These are phyloP conservation scores for Firmiana major DNA, from an alignment of 345 rosid genomes.

Conservation along the genomic window DNA sequence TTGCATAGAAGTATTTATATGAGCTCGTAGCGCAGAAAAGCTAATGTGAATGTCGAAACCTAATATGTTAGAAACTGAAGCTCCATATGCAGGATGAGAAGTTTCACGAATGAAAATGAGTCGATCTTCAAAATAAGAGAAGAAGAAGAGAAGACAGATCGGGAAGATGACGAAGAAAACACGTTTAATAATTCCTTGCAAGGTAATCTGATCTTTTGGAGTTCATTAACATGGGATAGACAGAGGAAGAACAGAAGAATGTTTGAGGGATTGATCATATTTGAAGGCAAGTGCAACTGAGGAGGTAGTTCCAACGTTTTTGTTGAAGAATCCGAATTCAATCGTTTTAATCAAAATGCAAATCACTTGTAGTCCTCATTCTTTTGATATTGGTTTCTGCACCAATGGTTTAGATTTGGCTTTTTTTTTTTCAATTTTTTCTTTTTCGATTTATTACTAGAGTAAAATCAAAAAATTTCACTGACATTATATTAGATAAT, in stretches of 20 bases:
- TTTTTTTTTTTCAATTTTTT: no score
- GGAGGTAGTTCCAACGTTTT: conserved; percentile 9
- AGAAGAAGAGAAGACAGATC: background rate
- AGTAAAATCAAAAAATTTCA: no score
- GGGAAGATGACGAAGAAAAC: background rate
- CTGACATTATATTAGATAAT: no score
- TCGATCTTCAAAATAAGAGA: background rate
- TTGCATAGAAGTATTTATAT: background rate
- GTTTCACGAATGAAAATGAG: background rate
- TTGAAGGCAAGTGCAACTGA: background rate
- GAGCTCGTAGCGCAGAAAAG: background rate
- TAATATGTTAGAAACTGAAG: background rate
- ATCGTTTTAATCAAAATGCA: background rate
- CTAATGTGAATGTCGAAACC: background rate
- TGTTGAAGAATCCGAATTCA: background rate
- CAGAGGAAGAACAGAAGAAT: background rate
- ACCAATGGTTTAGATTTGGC: no score
- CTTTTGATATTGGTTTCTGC: background rate
- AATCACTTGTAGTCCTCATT: background rate
- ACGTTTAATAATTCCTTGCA: background rate
- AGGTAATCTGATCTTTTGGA: background rate
- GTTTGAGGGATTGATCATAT: background rate
- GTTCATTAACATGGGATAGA: background rate
- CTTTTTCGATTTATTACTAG: no score
- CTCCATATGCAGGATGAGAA: background rate